Base-by-base conservation (phyloP, 352 stramenopile species). In the Phytophthora sp. region DNA sequence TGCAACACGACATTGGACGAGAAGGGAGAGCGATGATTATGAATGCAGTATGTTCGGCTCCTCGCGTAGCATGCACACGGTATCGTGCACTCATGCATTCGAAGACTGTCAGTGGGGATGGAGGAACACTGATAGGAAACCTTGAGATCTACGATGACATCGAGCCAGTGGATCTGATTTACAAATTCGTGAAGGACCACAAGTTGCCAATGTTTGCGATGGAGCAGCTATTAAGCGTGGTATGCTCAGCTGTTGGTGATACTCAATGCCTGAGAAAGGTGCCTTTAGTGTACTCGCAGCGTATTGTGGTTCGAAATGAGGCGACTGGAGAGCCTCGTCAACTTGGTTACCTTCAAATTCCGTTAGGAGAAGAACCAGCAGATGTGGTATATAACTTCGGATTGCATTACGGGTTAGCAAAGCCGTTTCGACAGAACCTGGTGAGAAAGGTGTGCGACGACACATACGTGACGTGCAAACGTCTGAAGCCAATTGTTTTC, bases 91-190 rank as follows among this genome's bases (percentile, higher is more conserved):
- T 89, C 11, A 50, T 90, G 42, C 82, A 78, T 34, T 56, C 69
- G 21, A 81, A 88, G 46, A 53, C 34, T n/a, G 72, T 92, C n/a
- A 35, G 24, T 9, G 65, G 56, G 28, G 68, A 77, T 9, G 35
- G 58, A 30, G 37, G 58, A 27, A 9, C 39, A 31, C 5, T 45
- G 6, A 69, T 93, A 11, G 85, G 83, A 0, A 59, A 65, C 8
- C 71, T 94, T 13, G 67, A 88, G 18, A 85, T 94, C 42, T 89
- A 80, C 18, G 85, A 94, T 48, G 60, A 89, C 31, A 32, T 55
- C 9, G 85, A 92, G 37, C 85, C 85, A 0, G 72, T 88, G 15
- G 85, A 92, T 41, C 66, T 84, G 44, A 82, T 94, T 34, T 87
- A 90, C 56, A 79, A 79, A 39, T 94, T 92, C 15, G 49, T 89